These are phyloP conservation scores for Plasmodium gonderi DNA, from an alignment of 169 alveolate species.

Conservation along the genomic window DNA sequence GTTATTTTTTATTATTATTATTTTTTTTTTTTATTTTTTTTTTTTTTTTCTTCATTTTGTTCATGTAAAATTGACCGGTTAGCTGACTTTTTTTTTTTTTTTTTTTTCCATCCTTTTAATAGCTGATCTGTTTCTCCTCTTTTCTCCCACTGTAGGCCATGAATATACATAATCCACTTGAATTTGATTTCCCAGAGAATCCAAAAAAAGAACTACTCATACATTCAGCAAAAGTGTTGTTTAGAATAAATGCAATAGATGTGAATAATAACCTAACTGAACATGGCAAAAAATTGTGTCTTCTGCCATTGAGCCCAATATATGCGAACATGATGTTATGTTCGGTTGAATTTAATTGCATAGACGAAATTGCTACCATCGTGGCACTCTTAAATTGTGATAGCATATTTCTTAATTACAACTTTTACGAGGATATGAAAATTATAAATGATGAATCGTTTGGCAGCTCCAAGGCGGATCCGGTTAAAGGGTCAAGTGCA, in stretches of 20 bases:
- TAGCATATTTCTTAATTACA: conserved; percentile 87
- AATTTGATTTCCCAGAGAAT: conserved; percentile 95
- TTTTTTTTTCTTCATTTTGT: neutral
- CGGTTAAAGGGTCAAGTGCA: too few species aligned
- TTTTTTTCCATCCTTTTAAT: neutral
- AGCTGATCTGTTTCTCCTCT: neutral
- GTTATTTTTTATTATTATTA: too few species aligned
- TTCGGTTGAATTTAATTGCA: conserved; percentile 91
- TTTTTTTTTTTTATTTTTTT: neutral
- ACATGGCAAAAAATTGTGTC: conserved; percentile 79
- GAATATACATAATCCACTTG: conserved; percentile 64
- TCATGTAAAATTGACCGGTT: neutral
- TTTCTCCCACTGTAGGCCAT: conserved; percentile 34
- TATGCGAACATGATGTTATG: conserved; percentile 90
- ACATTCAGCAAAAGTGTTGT: conserved; percentile 75
- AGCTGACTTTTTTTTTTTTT: neutral
- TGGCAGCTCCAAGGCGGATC: neutral
- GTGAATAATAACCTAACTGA: conserved; percentile 82
- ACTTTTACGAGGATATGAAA: conserved; percentile 93
- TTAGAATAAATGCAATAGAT: conserved; percentile 74
- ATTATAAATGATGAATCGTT: conserved; percentile 82
- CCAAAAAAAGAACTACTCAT: conserved; percentile 94
- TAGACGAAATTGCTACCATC: conserved; percentile 91
- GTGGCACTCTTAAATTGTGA: conserved; percentile 87
- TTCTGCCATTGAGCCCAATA: conserved; percentile 91